Evolutionary conservation across 495 filamentous ascomycete genomes (phyloP).

Genomic region (Astrocystis sublimbata): DNA sequence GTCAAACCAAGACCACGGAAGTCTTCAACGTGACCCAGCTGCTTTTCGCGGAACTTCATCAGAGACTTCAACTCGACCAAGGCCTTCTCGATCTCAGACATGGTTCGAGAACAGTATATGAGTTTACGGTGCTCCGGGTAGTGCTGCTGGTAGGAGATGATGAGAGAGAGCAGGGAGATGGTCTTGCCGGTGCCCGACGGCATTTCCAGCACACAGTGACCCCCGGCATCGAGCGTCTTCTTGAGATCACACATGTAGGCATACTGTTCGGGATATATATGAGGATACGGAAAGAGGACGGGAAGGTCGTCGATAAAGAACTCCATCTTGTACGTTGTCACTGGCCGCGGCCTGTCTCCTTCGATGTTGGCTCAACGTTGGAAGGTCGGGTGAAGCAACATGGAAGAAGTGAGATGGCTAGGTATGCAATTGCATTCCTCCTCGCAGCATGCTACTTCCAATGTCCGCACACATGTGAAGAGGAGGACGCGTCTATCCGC

Average conservation of each 20-base stretch:
- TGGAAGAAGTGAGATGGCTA: neutral
- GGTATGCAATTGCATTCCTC: neutral
- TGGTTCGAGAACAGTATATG: constrained; percentile 97
- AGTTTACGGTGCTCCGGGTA: constrained; percentile 90
- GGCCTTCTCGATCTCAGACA: constrained; percentile 96
- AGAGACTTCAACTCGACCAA: constrained; percentile 85
- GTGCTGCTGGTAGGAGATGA: constrained; percentile 92
- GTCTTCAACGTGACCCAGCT: constrained; percentile 85
- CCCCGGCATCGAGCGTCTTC: constrained; percentile 88
- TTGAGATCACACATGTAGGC: constrained; percentile 98
- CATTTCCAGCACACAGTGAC: constrained; percentile 99
- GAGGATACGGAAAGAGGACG: constrained; percentile 94
- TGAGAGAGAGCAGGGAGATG: constrained; percentile 89
- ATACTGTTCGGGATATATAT: constrained; percentile 80
- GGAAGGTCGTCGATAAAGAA: constrained; percentile 96
- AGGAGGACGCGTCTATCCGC: neutral
- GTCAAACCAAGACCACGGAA: constrained; percentile 91
- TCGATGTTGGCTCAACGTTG: too few species aligned
- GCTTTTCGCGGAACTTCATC: constrained; percentile 89
- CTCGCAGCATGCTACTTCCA: neutral
- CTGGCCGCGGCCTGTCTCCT: too few species aligned
- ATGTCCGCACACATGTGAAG: neutral
- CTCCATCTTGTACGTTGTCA: constrained; percentile 68
- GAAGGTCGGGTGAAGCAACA: too few species aligned
- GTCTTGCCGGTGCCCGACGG: constrained; percentile 99